phyloP scores from a whole-genome alignment of 352 stramenopile genomes.

The Phytophthora litchii region DNA sequence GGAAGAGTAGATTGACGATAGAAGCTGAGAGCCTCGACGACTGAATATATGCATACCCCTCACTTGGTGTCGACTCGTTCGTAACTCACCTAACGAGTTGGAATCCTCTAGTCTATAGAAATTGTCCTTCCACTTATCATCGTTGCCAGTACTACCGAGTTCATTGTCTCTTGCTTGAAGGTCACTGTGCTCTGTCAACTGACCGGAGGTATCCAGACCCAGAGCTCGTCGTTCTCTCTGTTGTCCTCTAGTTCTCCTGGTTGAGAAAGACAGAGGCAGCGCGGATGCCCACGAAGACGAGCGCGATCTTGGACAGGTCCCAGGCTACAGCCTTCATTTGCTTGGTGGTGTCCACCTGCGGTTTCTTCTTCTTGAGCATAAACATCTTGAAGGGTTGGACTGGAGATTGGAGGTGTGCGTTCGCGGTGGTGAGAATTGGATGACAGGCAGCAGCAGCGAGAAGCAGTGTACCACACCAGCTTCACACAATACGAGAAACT shows the following conservation, averaged over 20 bases:
- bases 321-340: conserved; percentile 77
- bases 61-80: not conserved
- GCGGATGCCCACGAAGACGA: conserved; percentile 78
- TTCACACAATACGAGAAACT: too few relatives aligned
- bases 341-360: conserved; percentile 78
- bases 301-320: conserved; percentile 78
- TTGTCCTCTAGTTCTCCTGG: conserved; percentile 47
- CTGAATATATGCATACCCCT: conserved; percentile 39
- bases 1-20: conserved; percentile 56
- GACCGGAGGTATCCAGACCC: conserved; percentile 7
- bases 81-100: not conserved
- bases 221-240: not conserved
- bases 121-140: conserved; percentile 9
- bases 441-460: conserved; percentile 19
- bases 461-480: conserved; percentile 8
- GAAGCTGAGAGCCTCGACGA: conserved; percentile 22
- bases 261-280: conserved; percentile 75
- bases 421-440: conserved; percentile 3
- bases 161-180: conserved; percentile 10
- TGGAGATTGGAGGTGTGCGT: not conserved
- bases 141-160: not conserved
- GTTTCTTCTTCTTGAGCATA: conserved; percentile 91
- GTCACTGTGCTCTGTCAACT: conserved; percentile 1
- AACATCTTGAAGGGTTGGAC: conserved; percentile 51
- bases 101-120: conserved; percentile 9